These are phyloP conservation scores for Prunus campanulata DNA, from an alignment of 306 rosid species.

Conservation along the genomic window DNA sequence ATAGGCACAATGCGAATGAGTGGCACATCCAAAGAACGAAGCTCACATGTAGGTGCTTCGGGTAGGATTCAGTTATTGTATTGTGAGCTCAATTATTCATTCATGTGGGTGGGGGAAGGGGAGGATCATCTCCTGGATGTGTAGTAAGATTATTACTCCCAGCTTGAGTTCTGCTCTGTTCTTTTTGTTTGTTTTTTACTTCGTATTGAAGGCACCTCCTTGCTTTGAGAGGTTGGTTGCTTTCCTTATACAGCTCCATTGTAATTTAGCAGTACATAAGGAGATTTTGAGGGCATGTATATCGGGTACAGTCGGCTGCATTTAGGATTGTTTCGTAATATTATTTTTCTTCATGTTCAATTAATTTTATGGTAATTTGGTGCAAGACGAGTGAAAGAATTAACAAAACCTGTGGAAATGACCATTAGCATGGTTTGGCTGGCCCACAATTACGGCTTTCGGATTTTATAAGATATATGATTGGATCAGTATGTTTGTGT, in stretches of 20 bases:
- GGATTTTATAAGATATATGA: neutral
- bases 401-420: neutral
- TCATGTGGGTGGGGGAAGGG: conserved; percentile 13
- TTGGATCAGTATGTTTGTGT: neutral
- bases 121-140: conserved; percentile 14
- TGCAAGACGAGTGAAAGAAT: neutral
- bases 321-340: neutral
- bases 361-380: neutral
- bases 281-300: conserved; percentile 44
- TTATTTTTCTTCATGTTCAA: neutral
- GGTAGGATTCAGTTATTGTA: conserved; percentile 11
- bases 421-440: conserved; percentile 8
- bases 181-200: neutral
- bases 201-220: conserved; percentile 19
- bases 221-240: conserved; percentile 27
- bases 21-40: conserved; percentile 15
- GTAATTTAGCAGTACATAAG: conserved; percentile 41
- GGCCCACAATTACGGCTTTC: neutral
- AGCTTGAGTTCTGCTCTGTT: conserved; percentile 10
- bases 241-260: conserved; percentile 30
- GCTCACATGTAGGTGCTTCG: conserved; percentile 19
- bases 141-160: conserved; percentile 20
- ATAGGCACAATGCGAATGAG: conserved; percentile 20
- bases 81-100: conserved; percentile 19
- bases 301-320: conserved; percentile 32